phyloP scores from a whole-genome alignment of 495 filamentous ascomycete genomes.

The Aspergillus bridgeri region DNA sequence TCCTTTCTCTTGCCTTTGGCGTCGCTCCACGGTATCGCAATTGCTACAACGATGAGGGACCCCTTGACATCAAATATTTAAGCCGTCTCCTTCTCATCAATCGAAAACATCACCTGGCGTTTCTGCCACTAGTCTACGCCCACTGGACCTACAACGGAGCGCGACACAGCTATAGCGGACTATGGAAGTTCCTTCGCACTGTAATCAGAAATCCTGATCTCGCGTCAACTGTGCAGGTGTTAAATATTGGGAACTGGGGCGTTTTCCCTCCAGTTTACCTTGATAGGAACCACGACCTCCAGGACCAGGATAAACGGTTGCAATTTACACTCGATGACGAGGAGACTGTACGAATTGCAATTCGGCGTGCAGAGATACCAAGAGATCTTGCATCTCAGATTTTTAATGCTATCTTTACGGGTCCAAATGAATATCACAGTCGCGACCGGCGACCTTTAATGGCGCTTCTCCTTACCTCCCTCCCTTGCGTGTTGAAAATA shows the following conservation, averaged over 20 bases:
- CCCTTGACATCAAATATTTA: not conserved
- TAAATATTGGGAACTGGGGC: slow-evolving; percentile 10
- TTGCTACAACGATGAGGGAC: not conserved
- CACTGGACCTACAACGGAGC: slow-evolving; percentile 8
- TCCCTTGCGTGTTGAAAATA: not conserved
- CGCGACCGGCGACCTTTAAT: slow-evolving; percentile 8
- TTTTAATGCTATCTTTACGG: not conserved
- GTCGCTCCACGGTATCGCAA: not conserved
- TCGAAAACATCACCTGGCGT: not conserved
- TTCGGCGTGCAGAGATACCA: not conserved
- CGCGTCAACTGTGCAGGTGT: not conserved
- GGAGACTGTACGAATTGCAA: not conserved
- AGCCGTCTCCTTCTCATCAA: slow-evolving; percentile 7
- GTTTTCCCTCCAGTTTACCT: not conserved
- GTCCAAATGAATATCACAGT: not conserved
- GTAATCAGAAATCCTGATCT: not conserved
- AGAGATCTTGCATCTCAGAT: not conserved
- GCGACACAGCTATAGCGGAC: not conserved
- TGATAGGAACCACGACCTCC: slow-evolving; percentile 2
- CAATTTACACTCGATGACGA: not conserved
- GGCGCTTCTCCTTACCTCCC: slow-evolving; percentile 2
- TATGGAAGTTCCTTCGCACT: slow-evolving; percentile 8
- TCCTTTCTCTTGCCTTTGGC: slow-evolving; percentile 4
- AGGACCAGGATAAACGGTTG: not conserved
- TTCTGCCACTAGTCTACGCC: slow-evolving; percentile 1